Evolutionary conservation across 768 basidiomycete species (phyloP), one percentile per base, ranked within the genome.

Genomic region (Hericium erinaceus): DNA sequence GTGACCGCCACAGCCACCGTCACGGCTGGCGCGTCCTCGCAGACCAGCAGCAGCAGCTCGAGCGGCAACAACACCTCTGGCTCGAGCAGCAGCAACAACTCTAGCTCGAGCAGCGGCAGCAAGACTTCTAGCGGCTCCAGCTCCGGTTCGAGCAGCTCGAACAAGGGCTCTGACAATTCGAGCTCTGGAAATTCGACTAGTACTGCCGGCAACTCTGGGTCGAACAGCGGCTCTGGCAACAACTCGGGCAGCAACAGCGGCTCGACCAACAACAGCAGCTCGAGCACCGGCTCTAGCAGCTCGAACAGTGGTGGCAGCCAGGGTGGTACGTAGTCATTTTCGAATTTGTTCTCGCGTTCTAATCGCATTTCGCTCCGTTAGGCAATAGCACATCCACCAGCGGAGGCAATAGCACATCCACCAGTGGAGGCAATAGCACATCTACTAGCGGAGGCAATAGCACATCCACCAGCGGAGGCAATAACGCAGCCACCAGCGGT

Each of bases 401-500:
- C 20, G 22, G 20, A 18, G 24, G 49, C 49, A 51, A 33, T 26
- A 51, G 24, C 10, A 15, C 60, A 86, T 85, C 18, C 68, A 73
- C 58, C 49, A 51, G 22, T 13, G 22, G 20, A 18, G 24, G 49
- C 49, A 51, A 33, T 26, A 51, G 24, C 10, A 8, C 60, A 86
- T 85, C 18, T 68, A 73, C 58, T 26, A 51, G 22, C 49, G 22
- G 20, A 18, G 24, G 49, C 49, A 51, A 33, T 26, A 51, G 33
- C 6, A 6, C 60, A 86, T 85, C 18, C 68, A 73, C 58, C 49
- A 51, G 22, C 49, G 22, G 18, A 18, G 22, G 49, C 50, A 51
- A 37, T 26, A 51, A 51, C 28, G 11, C 60, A 86, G 86, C n/a
- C 68, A 73, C 57, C 60, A 65, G 54, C 57, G 28, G 59, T 72